phyloP scores from a whole-genome alignment of 192 early-diverging fungal species.

The Kickxella alabastrina region DNA sequence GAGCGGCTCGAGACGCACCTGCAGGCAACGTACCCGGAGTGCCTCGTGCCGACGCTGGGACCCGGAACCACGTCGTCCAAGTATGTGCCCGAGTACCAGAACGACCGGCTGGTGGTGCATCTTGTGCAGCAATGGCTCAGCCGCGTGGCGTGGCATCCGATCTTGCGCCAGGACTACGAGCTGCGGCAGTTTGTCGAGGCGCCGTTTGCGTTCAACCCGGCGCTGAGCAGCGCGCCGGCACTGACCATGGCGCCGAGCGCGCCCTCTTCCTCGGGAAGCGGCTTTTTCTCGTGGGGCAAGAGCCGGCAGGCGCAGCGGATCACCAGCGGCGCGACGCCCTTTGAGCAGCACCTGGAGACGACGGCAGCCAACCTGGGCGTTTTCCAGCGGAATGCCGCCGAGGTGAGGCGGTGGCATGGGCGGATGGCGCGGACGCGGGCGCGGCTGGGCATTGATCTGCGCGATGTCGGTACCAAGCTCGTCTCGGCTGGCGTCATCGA shows the following conservation, averaged over 20 bases:
- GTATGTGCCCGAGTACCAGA: constrained; percentile 49
- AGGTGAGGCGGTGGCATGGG: constrained; percentile 45
- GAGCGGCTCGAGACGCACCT: constrained; percentile 49
- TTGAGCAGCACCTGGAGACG: constrained; percentile 38
- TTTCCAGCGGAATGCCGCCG: constrained; percentile 32
- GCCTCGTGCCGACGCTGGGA: constrained; percentile 47
- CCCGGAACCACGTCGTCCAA: constrained; percentile 43
- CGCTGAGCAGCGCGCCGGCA: constrained; percentile 22
- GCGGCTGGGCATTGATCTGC: constrained; percentile 29
- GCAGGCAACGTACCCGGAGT: constrained; percentile 52
- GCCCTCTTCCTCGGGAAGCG: constrained; percentile 12
- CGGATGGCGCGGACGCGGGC: constrained; percentile 39
- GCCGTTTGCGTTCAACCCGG: constrained; percentile 51
- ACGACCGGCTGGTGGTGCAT: constrained; percentile 47
- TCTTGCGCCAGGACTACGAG: constrained; percentile 53
- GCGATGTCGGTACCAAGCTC: constrained; percentile 39
- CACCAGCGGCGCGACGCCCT: constrained; percentile 22
- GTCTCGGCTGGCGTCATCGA: constrained; percentile 41
- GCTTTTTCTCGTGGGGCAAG: constrained; percentile 41
- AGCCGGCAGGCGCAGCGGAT: background rate
- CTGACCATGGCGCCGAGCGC: constrained; percentile 23
- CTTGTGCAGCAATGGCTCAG: constrained; percentile 51
- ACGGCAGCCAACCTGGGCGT: constrained; percentile 31
- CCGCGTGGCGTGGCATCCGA: constrained; percentile 43
- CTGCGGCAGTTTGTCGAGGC: constrained; percentile 55